Evolutionary conservation across 768 basidiomycete genomes (phyloP).

Genomic region (Kockovaella imperatae): DNA sequence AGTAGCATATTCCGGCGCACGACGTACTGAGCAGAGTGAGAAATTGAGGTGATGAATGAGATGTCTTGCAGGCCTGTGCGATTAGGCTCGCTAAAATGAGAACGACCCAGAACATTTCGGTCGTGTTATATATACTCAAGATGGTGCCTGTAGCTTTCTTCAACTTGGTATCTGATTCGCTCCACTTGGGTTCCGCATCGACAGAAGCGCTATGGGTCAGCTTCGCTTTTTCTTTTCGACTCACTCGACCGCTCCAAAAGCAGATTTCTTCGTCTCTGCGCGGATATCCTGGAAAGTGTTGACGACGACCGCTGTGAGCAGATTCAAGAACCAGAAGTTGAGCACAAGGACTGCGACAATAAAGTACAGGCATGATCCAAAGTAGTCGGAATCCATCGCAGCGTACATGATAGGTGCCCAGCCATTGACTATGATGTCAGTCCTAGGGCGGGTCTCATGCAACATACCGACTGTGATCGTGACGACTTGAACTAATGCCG

Average conservation of each 20-base stretch:
- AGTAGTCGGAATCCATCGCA: conserved; percentile 84
- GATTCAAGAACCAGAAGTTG: conserved; percentile 79
- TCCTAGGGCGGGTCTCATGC: neutral
- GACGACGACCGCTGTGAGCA: conserved; percentile 93
- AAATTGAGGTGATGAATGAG: conserved; percentile 10
- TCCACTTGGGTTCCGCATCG: conserved; percentile 19
- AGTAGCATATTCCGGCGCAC: conserved; percentile 46
- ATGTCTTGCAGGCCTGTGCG: conserved; percentile 28
- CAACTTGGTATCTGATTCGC: conserved; percentile 18
- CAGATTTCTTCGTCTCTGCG: conserved; percentile 76
- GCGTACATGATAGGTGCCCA: conserved; percentile 64
- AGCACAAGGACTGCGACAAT: conserved; percentile 73
- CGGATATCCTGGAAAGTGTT: conserved; percentile 84
- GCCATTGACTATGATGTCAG: conserved; percentile 34
- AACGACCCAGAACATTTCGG: conserved; percentile 34
- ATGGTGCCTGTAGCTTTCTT: conserved; percentile 9
- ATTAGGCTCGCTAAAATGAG: conserved; percentile 28
- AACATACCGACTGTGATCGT: conserved; percentile 68
- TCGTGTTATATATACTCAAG: conserved; percentile 25
- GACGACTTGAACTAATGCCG: conserved; percentile 70
- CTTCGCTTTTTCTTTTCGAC: conserved; percentile 8
- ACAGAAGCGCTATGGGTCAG: neutral
- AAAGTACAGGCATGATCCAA: conserved; percentile 79
- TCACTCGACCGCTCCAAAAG: conserved; percentile 66
- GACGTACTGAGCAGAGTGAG: conserved; percentile 28